A percentile compares a stretch with the other conserved stretches of the same genome.
phyloP scores from a whole-genome alignment of 2,329 filamentous ascomycete genomes.

The Phaeosphaeria sp. region DNA sequence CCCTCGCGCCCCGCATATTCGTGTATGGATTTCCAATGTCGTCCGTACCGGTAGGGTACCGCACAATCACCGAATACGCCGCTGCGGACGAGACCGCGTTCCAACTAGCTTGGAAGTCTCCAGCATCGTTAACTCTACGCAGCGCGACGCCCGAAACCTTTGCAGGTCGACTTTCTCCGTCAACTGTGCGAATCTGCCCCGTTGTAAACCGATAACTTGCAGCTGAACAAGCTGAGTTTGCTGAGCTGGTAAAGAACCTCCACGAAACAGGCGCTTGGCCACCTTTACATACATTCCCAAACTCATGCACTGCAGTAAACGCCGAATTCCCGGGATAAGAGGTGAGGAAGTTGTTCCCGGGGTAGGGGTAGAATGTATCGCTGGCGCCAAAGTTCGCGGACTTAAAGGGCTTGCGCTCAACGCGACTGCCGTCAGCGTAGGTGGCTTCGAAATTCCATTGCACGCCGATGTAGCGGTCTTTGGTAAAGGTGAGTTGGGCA shows the following conservation, averaged over 20 bases:
- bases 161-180: neutral
- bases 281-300: conserved; percentile 10
- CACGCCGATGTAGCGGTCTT: conserved; percentile 13
- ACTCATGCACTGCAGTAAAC: conserved; percentile 15
- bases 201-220: conserved; percentile 1
- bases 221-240: neutral
- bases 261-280: conserved; percentile 12
- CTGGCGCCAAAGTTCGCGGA: conserved; percentile 8
- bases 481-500: conserved; percentile 10
- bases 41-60: conserved; percentile 13
- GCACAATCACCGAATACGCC: conserved; percentile 15
- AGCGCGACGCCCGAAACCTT: conserved; percentile 6
- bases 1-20: conserved; percentile 11
- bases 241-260: conserved; percentile 6
- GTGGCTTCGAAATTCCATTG: conserved; percentile 14
- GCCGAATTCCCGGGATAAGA: conserved; percentile 8
- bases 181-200: conserved; percentile 1
- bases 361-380: conserved; percentile 10
- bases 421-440: conserved; percentile 8
- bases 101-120: conserved; percentile 11
- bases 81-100: conserved; percentile 4
- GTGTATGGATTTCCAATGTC: conserved; percentile 8
- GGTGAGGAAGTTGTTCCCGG: conserved; percentile 12
- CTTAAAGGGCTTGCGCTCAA: conserved; percentile 4
- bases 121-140: conserved; percentile 5